Percentiles rank a stretch among this genome's conserved stretches.
phyloP scores from a whole-genome alignment of 2,329 filamentous ascomycete genomes.

The Zasmidium cellare region DNA sequence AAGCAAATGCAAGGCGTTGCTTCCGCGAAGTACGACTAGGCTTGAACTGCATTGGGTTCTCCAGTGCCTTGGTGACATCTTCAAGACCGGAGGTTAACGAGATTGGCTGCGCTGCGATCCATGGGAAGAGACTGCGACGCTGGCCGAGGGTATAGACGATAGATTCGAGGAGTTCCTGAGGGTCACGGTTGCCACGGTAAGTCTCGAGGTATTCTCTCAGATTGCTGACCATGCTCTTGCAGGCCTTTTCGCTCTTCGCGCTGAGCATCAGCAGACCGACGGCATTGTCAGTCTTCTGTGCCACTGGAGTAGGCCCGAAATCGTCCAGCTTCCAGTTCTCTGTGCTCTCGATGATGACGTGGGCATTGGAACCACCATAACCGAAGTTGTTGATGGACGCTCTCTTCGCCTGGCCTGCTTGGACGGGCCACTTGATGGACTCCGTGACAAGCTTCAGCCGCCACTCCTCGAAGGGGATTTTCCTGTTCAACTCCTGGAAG shows the following conservation, averaged over 20 bases:
- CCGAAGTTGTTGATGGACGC: slow-evolving; percentile 25
- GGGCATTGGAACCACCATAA: slow-evolving; percentile 24
- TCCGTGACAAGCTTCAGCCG: slow-evolving; percentile 32
- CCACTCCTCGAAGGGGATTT: slow-evolving; percentile 23
- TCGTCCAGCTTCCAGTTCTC: no score
- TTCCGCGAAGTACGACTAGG: no score
- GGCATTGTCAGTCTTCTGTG: no score
- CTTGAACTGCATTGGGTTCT: no score
- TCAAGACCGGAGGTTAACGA: background rate
- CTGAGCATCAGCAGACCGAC: background rate
- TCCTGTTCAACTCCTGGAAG: no score
- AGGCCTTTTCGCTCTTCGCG: background rate
- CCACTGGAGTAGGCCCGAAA: no score
- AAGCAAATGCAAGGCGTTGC: slow-evolving; percentile 6
- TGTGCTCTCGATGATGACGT: slow-evolving; percentile 2
- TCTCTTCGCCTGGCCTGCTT: slow-evolving; percentile 7
- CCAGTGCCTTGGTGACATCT: background rate
- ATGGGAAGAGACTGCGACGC: background rate
- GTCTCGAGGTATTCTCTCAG: background rate
- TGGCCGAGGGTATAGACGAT: background rate
- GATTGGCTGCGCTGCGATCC: background rate
- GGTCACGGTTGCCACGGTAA: background rate
- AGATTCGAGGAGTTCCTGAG: background rate
- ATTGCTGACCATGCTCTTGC: background rate
- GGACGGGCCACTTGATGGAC: background rate